Percentiles rank a stretch among this genome's conserved stretches.
Evolutionary conservation across 257 asterid genomes (phyloP).

Genomic region (Penstemon eatonii): DNA sequence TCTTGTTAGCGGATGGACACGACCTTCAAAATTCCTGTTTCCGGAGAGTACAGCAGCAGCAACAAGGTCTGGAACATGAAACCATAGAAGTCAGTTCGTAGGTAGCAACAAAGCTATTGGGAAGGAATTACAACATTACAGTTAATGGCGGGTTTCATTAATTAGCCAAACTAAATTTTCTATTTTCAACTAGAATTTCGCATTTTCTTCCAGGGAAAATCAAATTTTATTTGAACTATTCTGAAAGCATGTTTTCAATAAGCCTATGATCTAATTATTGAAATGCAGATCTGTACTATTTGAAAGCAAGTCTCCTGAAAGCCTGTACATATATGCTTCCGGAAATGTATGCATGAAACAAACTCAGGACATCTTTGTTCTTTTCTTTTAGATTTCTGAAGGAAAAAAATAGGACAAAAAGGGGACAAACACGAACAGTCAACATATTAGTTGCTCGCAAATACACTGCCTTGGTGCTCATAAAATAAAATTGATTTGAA

Average conservation of each 20-base stretch:
- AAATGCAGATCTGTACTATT: neutral
- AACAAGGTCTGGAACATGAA: conserved; percentile 59
- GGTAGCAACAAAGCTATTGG: neutral
- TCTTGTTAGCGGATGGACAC: conserved; percentile 90
- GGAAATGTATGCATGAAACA: neutral
- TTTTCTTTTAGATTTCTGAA: neutral
- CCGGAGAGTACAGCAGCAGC: conserved; percentile 97
- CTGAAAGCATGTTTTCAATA: neutral
- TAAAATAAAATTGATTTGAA: neutral
- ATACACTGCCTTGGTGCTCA: neutral
- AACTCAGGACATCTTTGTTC: neutral
- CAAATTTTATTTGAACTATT: neutral
- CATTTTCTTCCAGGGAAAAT: neutral
- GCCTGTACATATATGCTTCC: neutral
- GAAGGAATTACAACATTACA: neutral
- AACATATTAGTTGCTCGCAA: neutral
- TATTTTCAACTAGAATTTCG: neutral
- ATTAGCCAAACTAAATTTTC: neutral
- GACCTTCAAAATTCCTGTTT: conserved; percentile 90
- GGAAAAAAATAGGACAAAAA: neutral
- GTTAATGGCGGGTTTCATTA: neutral
- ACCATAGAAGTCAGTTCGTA: conserved; percentile 11
- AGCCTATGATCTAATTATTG: neutral
- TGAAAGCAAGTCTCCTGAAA: neutral
- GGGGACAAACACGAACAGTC: neutral